A percentile compares a stretch with the other conserved stretches of the same genome.
phyloP scores from a whole-genome alignment of 2,329 filamentous ascomycete genomes.

The Daldinia eschscholtzii region DNA sequence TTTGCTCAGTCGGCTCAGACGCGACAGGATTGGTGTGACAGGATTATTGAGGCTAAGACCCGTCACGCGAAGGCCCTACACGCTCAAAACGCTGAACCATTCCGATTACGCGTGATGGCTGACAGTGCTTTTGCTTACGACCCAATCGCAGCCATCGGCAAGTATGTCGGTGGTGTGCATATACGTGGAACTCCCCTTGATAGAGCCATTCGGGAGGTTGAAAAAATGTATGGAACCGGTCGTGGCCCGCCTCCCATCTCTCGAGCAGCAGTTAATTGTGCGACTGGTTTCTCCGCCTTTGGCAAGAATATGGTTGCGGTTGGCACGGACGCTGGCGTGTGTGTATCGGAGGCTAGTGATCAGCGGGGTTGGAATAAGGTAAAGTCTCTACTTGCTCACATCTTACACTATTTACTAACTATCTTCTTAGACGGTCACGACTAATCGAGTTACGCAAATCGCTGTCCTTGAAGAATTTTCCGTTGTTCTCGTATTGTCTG shows the following conservation, averaged over 20 bases:
- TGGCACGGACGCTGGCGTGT: slow-evolving; percentile 95
- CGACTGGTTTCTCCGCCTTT: slow-evolving; percentile 86
- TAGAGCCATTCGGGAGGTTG: slow-evolving; percentile 88
- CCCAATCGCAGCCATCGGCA: slow-evolving; percentile 68
- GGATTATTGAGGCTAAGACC: slow-evolving; percentile 95
- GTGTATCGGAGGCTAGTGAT: slow-evolving; percentile 87
- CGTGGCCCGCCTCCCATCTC: slow-evolving; percentile 83
- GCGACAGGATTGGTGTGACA: slow-evolving; percentile 89
- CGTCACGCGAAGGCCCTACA: slow-evolving; percentile 89
- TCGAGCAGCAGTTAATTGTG: slow-evolving; percentile 89
- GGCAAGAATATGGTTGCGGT: slow-evolving; percentile 91
- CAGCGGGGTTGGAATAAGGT: slow-evolving; percentile 92
- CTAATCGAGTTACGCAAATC: slow-evolving; percentile 86
- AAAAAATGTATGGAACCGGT: slow-evolving; percentile 78
- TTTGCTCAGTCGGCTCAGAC: slow-evolving; percentile 83
- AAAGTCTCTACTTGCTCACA: slow-evolving; percentile 54
- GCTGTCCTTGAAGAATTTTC: slow-evolving; percentile 96
- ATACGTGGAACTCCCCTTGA: slow-evolving; percentile 94
- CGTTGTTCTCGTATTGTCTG: slow-evolving; percentile 89
- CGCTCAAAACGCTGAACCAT: slow-evolving; percentile 95
- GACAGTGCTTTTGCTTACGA: slow-evolving; percentile 93
- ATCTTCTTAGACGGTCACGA: slow-evolving; percentile 75
- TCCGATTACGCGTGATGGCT: slow-evolving; percentile 89
- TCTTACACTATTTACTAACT: slow-evolving; percentile 41
- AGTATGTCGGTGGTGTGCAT: slow-evolving; percentile 72